Conservation (phyloP, 345 rosid species). For the Pugionium cornutum region DNA sequence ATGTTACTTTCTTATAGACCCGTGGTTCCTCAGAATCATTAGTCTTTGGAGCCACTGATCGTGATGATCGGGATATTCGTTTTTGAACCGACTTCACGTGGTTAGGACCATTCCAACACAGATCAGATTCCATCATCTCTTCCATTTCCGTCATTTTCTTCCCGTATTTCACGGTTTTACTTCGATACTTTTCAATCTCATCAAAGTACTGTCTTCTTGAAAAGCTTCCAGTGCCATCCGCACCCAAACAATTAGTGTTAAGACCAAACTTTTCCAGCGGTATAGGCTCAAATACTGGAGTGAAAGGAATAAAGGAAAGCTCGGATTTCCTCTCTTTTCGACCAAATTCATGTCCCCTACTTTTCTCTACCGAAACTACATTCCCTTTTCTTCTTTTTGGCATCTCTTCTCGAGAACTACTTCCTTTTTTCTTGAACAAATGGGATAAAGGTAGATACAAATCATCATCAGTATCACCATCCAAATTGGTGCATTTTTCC, state of each 20-base stretch:
- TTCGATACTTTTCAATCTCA: conserved; percentile 41
- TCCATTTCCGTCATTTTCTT: conserved; percentile 45
- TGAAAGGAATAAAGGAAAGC: conserved; percentile 59
- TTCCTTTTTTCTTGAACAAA: conserved; percentile 37
- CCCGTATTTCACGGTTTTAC: conserved; percentile 23
- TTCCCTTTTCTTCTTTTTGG: background rate
- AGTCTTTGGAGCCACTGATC: conserved; percentile 31
- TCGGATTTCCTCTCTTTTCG: conserved; percentile 29
- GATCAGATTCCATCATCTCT: conserved; percentile 50
- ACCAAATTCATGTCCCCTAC: conserved; percentile 28
- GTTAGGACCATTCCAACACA: conserved; percentile 47
- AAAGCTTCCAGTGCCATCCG: background rate
- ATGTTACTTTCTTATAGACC: conserved; percentile 47
- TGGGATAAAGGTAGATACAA: conserved; percentile 54
- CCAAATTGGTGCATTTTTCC: conserved; percentile 10
- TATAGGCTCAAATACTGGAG: conserved; percentile 41
- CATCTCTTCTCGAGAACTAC: background rate
- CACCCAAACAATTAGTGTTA: conserved; percentile 19
- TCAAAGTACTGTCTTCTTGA: conserved; percentile 32
- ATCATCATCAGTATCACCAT: conserved; percentile 22
- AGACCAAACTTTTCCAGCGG: conserved; percentile 45
- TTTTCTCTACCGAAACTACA: conserved; percentile 12
- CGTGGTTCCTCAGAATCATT: conserved; percentile 38
- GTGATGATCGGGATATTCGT: conserved; percentile 12
- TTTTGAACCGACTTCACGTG: conserved; percentile 19